A percentile compares a stretch with the other conserved stretches of the same genome.
Evolutionary conservation across 345 rosid genomes (phyloP).

Genomic region (Citropsis articulata): DNA sequence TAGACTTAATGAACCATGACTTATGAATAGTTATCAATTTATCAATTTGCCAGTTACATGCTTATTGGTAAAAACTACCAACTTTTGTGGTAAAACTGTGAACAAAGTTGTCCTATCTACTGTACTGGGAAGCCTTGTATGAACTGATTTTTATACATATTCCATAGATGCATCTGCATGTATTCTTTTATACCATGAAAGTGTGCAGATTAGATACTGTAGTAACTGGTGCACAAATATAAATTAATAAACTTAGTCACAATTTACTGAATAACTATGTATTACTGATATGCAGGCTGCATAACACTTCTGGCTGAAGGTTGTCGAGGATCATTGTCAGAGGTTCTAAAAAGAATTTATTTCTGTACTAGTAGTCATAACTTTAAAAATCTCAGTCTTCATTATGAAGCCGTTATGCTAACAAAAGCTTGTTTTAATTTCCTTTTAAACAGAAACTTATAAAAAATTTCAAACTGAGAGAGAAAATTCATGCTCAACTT

Average conservation of each 20-base stretch:
- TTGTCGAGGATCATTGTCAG: conserved; percentile 94
- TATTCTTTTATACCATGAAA: not conserved
- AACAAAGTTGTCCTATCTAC: too few species aligned
- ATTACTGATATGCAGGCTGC: conserved; percentile 49
- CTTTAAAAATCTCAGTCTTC: conserved; percentile 9
- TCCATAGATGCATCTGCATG: not conserved
- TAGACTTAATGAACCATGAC: not conserved
- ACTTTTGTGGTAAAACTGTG: not conserved
- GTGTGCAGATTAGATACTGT: not conserved
- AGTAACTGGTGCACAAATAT: not conserved
- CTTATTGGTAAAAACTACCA: not conserved
- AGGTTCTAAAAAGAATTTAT: conserved; percentile 49
- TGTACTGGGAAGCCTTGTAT: not conserved
- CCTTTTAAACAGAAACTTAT: conserved; percentile 53
- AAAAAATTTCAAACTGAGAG: conserved; percentile 68
- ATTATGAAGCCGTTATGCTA: conserved; percentile 8
- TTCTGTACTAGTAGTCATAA: conserved; percentile 6
- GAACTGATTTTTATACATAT: too few species aligned
- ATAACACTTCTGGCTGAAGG: conserved; percentile 88
- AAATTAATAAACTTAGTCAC: not conserved
- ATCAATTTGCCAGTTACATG: too few species aligned
- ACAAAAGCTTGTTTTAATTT: conserved; percentile 17
- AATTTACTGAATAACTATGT: conserved; percentile 3
- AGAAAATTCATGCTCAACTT: conserved; percentile 79
- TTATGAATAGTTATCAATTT: not conserved